phyloP scores from a whole-genome alignment of 192 early-diverging fungal genomes.

The Rhizophagus clarus region DNA sequence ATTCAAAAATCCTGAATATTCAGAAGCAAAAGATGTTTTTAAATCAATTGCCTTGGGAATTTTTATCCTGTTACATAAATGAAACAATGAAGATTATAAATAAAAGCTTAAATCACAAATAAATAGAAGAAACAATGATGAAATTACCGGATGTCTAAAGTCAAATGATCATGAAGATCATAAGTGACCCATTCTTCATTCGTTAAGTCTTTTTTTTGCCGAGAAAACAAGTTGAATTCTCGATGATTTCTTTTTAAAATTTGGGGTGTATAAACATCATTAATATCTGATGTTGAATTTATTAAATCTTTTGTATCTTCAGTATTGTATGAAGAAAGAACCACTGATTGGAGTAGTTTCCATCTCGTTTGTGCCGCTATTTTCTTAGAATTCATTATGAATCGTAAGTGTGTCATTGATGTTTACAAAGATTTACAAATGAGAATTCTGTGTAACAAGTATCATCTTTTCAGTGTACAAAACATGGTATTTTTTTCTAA shows the following conservation, averaged over 20 bases:
- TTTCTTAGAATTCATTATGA: background rate
- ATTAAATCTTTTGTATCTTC: background rate
- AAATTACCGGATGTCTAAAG: background rate
- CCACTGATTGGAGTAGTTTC: background rate
- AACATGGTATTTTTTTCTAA: too few relatives aligned
- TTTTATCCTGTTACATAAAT: background rate
- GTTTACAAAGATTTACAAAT: too few relatives aligned
- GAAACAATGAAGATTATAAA: too few relatives aligned
- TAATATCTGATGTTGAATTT: background rate
- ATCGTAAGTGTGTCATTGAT: too few relatives aligned
- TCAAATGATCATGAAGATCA: background rate
- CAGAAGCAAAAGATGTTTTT: background rate
- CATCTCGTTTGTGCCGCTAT: background rate
- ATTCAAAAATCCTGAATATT: constrained; percentile 11
- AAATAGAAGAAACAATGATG: background rate
- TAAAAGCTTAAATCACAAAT: background rate
- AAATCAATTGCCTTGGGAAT: background rate
- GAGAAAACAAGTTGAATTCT: constrained; percentile 8
- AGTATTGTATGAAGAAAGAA: background rate
- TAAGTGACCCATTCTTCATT: background rate
- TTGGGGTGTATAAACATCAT: background rate
- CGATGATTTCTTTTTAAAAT: background rate
- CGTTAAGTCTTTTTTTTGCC: background rate
- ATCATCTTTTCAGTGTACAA: too few relatives aligned
- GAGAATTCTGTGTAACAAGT: too few relatives aligned